These are phyloP conservation scores for Gelatoporia subvermispora DNA, from an alignment of 768 basidiomycete species.

Conservation along the genomic window DNA sequence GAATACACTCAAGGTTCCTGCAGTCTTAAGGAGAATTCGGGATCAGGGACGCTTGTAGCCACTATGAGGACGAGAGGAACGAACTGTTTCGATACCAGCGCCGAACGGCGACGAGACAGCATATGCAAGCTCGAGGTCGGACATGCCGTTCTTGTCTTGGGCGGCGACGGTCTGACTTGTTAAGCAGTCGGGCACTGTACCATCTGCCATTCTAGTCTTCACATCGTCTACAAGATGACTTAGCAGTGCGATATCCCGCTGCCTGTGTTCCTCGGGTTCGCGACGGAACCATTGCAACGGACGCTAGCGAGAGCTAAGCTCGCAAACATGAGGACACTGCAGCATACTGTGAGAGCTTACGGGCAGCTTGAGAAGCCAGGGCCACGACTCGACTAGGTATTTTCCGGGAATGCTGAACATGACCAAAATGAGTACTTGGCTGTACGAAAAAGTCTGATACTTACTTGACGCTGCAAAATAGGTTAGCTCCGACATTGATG, in stretches of 20 bases:
- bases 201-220: slow-evolving; percentile 34
- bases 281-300: slow-evolving; percentile 41
- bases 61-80: background rate
- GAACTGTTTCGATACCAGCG: slow-evolving; percentile 42
- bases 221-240: slow-evolving; percentile 38
- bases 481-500: too few species aligned
- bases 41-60: background rate
- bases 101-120: slow-evolving; percentile 41
- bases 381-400: slow-evolving; percentile 44
- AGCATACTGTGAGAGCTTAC: slow-evolving; percentile 18
- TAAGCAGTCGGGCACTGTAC: slow-evolving; percentile 36
- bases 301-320: slow-evolving; percentile 15
- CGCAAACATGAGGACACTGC: background rate
- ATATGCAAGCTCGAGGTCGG: slow-evolving; percentile 41
- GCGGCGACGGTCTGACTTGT: slow-evolving; percentile 33
- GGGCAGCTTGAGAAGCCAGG: slow-evolving; percentile 42
- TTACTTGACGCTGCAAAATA: background rate
- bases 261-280: slow-evolving; percentile 33
- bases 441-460: background rate
- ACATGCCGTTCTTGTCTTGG: slow-evolving; percentile 34
- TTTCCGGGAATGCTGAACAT: slow-evolving; percentile 41
- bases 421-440: background rate
- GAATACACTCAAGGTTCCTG: slow-evolving; percentile 9
- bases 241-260: slow-evolving; percentile 35
- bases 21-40: slow-evolving; percentile 3